Base-by-base conservation (phyloP, 148 eudicot genomes). In the Pouteria glomerata region DNA sequence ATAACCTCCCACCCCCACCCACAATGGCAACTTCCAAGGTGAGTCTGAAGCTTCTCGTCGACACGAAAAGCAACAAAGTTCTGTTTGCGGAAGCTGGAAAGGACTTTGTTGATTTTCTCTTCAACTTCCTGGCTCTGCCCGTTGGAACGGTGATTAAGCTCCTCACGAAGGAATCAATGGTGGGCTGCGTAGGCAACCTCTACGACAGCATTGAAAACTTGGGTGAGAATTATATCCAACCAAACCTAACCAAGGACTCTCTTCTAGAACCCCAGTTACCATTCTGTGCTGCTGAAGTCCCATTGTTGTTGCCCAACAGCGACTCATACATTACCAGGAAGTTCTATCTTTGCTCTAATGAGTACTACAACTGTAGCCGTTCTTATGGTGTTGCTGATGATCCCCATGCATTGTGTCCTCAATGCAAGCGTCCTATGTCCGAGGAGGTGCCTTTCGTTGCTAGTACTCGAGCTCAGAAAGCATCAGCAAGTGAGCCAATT, bases 41-140 rank as follows among this genome's bases (percentile, higher is more conserved):
- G 56, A 73, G 45, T 33, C 15, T 82, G 55, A 82, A 79, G 60
- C 60, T 82, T 1, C 6, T 73, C 0, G n/a, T n/a, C n/a, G n/a
- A n/a, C n/a, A n/a, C n/a, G n/a, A n/a, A n/a, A n/a, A n/a, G n/a
- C n/a, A n/a, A n/a, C n/a, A n/a, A n/a, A n/a, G n/a, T n/a, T n/a
- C n/a, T n/a, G n/a, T n/a, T n/a, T n/a, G n/a, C n/a, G n/a, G n/a
- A n/a, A n/a, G n/a, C n/a, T n/a, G n/a, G n/a, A n/a, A n/a, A n/a
- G n/a, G n/a, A n/a, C n/a, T n/a, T n/a, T n/a, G n/a, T n/a, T n/a
- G n/a, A n/a, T n/a, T n/a, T n/a, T n/a, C n/a, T n/a, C n/a, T n/a
- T n/a, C n/a, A n/a, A n/a, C n/a, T n/a, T n/a, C n/a, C n/a, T n/a
- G n/a, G n/a, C n/a, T n/a, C n/a, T n/a, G n/a, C n/a, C n/a, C n/a